These are phyloP conservation scores for Mortierella hygrophila DNA, from an alignment of 192 early-diverging fungal species.

Conservation along the genomic window DNA sequence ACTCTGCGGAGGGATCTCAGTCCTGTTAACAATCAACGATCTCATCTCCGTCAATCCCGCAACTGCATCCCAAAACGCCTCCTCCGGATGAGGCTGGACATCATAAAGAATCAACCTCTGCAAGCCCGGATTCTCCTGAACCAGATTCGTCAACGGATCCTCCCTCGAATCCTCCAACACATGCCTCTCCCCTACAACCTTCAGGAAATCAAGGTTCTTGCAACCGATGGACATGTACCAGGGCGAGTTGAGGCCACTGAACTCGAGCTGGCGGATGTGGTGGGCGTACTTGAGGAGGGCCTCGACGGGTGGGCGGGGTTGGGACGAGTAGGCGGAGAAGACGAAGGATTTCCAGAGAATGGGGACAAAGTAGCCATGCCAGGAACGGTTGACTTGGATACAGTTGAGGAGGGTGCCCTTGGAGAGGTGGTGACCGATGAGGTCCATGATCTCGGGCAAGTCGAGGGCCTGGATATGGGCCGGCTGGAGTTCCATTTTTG, in stretches of 20 bases:
- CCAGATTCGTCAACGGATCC: background rate
- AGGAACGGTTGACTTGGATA: background rate
- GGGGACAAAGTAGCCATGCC: background rate
- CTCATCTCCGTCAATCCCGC: background rate
- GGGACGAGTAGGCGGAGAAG: background rate
- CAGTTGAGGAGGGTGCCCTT: background rate
- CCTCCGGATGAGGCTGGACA: background rate
- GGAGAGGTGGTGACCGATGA: conserved; percentile 5
- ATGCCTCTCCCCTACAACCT: background rate
- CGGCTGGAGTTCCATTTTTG: background rate
- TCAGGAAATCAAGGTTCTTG: conserved; percentile 8
- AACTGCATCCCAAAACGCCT: conserved; percentile 2
- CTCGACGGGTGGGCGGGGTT: background rate
- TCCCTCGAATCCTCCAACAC: background rate
- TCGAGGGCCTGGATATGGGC: background rate
- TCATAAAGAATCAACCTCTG: background rate
- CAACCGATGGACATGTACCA: background rate
- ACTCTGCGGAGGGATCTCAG: background rate
- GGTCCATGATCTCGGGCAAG: conserved; percentile 11
- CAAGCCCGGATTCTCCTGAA: background rate
- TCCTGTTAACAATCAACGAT: background rate
- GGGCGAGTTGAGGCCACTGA: background rate
- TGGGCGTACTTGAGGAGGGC: background rate
- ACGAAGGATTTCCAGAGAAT: background rate
- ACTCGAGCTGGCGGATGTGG: conserved; percentile 4